A percentile compares a stretch with the other conserved stretches of the same genome.
These are phyloP conservation scores for Colletotrichum sp. DNA, from an alignment of 2,329 filamentous ascomycete genomes.

Conservation along the genomic window DNA sequence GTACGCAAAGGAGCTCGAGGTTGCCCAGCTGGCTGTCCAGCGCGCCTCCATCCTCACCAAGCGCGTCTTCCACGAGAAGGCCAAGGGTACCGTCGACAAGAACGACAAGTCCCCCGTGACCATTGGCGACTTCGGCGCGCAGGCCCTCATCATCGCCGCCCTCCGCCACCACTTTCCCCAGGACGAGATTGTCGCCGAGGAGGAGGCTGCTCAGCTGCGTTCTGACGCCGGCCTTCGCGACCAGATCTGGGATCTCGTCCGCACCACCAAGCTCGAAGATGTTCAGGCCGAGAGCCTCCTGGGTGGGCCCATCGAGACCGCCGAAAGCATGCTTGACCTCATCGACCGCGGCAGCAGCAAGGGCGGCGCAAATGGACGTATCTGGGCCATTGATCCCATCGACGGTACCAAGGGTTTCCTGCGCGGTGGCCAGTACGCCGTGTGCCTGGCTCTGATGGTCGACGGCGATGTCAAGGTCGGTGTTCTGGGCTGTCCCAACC, in stretches of 20 bases:
- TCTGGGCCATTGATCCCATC: conserved; percentile 97
- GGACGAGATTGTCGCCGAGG: conserved; percentile 93
- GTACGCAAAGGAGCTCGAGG: conserved; percentile 79
- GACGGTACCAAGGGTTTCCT: conserved; percentile 98
- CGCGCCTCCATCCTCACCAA: conserved; percentile 65
- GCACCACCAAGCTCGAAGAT: conserved; percentile 72
- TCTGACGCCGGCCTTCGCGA: conserved; percentile 68
- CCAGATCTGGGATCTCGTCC: conserved; percentile 83
- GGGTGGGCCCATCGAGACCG: conserved; percentile 69
- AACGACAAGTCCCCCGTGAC: conserved; percentile 96
- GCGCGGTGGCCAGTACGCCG: conserved; percentile 94
- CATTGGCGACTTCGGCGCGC: conserved; percentile 96
- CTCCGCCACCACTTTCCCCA: conserved; percentile 87
- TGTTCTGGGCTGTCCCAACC: conserved; percentile 93
- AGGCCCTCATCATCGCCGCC: conserved; percentile 92
- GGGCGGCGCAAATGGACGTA: conserved; percentile 75
- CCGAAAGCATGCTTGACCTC: conserved; percentile 69
- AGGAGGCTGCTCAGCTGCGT: conserved; percentile 83
- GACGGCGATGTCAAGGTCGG: conserved; percentile 94
- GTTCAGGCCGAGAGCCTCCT: conserved; percentile 67
- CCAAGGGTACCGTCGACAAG: conserved; percentile 93
- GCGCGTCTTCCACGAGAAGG: conserved; percentile 73
- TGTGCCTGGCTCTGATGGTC: conserved; percentile 89
- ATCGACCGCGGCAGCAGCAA: conserved; percentile 72
- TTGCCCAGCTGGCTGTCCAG: conserved; percentile 89